These are phyloP conservation scores for Oemleria cerasiformis DNA, from an alignment of 306 rosid genomes.

Conservation along the genomic window DNA sequence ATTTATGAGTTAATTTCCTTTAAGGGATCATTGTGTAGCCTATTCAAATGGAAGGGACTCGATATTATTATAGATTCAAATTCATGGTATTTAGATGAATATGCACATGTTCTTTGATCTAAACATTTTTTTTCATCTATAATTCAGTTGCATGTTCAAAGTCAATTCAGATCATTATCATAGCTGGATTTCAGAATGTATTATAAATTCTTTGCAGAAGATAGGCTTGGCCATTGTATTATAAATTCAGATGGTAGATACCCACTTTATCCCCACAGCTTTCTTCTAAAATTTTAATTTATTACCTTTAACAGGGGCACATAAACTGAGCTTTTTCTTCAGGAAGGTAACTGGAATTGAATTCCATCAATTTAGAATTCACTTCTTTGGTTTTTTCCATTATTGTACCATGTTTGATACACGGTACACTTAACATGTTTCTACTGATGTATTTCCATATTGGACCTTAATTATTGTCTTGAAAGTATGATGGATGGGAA, in stretches of 20 bases:
- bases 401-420: not conserved
- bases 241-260: slow-evolving; percentile 1
- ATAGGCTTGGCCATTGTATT: not conserved
- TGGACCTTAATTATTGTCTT: not conserved
- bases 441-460: not conserved
- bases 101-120: not conserved
- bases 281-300: not conserved
- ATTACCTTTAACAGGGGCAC: not conserved
- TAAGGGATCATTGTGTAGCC: not conserved
- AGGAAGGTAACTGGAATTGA: not conserved
- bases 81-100: not conserved
- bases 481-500: not conserved
- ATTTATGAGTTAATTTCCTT: not conserved
- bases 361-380: not conserved
- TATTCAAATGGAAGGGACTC: not conserved
- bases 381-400: not conserved
- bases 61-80: not conserved
- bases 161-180: not conserved
- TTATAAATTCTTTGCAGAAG: not conserved
- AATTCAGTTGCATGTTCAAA: not conserved
- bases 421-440: not conserved
- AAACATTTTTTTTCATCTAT: not conserved
- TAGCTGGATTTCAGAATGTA: slow-evolving; percentile 7
- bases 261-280: no score
- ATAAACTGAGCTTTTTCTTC: not conserved